phyloP scores from a whole-genome alignment of 164 flowering plant genomes.

The Piper longum region DNA sequence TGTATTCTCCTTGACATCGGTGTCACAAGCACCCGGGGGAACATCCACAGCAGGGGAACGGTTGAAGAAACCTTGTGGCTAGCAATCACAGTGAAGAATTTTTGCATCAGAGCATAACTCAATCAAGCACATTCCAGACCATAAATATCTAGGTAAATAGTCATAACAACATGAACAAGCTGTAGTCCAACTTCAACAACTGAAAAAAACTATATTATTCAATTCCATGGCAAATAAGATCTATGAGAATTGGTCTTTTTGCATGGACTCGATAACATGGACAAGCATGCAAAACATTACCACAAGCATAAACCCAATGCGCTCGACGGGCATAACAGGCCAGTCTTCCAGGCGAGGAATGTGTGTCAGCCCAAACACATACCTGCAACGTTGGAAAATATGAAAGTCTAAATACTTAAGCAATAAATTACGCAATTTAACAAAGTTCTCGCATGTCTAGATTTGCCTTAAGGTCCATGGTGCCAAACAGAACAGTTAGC shows the following conservation, averaged over 20 bases:
- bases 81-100: neutral
- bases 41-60: constrained; percentile 85
- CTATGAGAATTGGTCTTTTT: neutral
- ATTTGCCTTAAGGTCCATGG: too few relatives aligned
- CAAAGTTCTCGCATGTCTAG: too few relatives aligned
- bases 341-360: constrained; percentile 46
- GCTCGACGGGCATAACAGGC: constrained; percentile 47
- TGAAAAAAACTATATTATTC: neutral
- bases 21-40: constrained; percentile 46
- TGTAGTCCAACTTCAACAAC: too few relatives aligned
- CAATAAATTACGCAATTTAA: neutral
- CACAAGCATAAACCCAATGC: constrained; percentile 70
- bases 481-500: too few relatives aligned
- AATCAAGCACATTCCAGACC: neutral
- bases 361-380: constrained; percentile 70
- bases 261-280: neutral
- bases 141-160: neutral
- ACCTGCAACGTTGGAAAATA: constrained; percentile 30
- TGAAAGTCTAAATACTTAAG: too few relatives aligned
- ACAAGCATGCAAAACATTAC: constrained; percentile 18
- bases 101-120: neutral
- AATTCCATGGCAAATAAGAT: neutral
- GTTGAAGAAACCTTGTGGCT: constrained; percentile 90
- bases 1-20: constrained; percentile 45
- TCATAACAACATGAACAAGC: neutral